Percentiles rank a stretch among this genome's conserved stretches.
These are phyloP conservation scores for Daldinia decipiens DNA, from an alignment of 495 filamentous ascomycete species.

Conservation along the genomic window DNA sequence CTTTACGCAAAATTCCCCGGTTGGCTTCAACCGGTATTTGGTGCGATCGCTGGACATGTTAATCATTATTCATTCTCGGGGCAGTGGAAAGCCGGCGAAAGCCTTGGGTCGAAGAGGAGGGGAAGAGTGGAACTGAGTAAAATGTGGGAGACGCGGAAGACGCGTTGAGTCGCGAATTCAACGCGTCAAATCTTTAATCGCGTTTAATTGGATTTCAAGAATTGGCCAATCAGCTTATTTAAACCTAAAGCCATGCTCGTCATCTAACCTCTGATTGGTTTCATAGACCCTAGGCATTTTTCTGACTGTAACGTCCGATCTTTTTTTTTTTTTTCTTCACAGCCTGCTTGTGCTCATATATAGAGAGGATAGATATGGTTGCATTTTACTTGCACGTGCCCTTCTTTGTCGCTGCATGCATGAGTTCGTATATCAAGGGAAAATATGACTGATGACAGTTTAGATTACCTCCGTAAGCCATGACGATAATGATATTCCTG, in stretches of 20 bases:
- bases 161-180: constrained; percentile 20
- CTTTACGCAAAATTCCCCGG: constrained; percentile 39
- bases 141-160: constrained; percentile 5
- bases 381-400: not conserved
- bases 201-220: constrained; percentile 30
- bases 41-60: constrained; percentile 29
- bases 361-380: not conserved
- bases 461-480: not conserved
- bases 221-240: constrained; percentile 31
- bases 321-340: constrained; percentile 10
- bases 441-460: not conserved
- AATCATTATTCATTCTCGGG: constrained; percentile 22
- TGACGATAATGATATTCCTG: not conserved
- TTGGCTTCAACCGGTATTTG: constrained; percentile 37
- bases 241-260: constrained; percentile 20
- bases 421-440: not conserved
- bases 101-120: not conserved
- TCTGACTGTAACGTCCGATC: constrained; percentile 32
- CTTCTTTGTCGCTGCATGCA: not conserved
- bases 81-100: constrained; percentile 15
- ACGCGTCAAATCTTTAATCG: constrained; percentile 20
- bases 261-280: constrained; percentile 34
- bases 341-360: constrained; percentile 21
- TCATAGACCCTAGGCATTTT: constrained; percentile 8
- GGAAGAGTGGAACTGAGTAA: constrained; percentile 10